Base-by-base conservation (phyloP, 805 yeast genomes). In the Yamadazyma phyllophila region DNA sequence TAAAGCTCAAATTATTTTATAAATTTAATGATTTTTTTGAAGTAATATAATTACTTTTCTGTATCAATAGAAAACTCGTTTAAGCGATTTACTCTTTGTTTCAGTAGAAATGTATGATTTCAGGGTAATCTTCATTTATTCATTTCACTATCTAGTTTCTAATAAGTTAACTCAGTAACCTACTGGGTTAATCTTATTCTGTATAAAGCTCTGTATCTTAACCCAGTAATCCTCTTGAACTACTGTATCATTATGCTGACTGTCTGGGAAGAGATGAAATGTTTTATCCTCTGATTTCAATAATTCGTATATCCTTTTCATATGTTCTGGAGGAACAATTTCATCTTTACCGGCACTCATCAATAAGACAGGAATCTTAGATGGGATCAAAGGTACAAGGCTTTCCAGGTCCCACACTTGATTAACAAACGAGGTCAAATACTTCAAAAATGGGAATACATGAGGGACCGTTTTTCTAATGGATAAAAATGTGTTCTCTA, bases 321-420 rank as follows among this genome's bases (percentile, higher is more conserved):
- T 87, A 59, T 92, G 97, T 1, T 54, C 51, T 0, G 97, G 96
- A 2, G 98, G 97, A 2, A 92, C 96, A 20, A 92, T 82, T 64
- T 92, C 99, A 67, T 92, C 99, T 30, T 73, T 69, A 11, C 76
- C 64, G 0, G 95, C 97, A 51, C 85, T 78, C 35, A 91, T 60
- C 54, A 91, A 80, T 34, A 91, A 68, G 27, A 84, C 71, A 0
- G 96, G 94, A 9, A 85, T 70, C 4, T 70, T 60, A 0, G 73
- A 56, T 5, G 82, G 78, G 11, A 86, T 69, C 15, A 59, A 56
- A 2, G 68, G 61, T 11, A 90, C 80, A 26, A 80, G 72, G 1
- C 60, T 55, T 55, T 89, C 94, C 27, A 91, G 83, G 44, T 85
- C 80, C 99, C 99, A 92, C 13, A 73, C 64, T 60, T 94, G 88